Conservation (phyloP, 768 basidiomycete species). For the Russula emetica region DNA sequence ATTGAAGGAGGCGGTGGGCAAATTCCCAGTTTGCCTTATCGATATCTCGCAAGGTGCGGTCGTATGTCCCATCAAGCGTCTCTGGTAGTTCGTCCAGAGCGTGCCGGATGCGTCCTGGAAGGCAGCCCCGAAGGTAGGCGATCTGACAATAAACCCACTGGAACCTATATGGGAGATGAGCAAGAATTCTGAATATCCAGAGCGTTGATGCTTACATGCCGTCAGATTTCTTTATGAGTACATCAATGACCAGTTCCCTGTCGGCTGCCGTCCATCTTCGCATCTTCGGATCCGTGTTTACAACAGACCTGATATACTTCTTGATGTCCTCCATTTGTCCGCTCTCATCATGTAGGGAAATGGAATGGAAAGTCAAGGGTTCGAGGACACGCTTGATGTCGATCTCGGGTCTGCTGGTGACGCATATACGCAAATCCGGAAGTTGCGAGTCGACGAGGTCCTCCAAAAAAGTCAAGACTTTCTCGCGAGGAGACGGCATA, state of each 20-base stretch:
- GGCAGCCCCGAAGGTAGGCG: neutral
- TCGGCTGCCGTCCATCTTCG: neutral
- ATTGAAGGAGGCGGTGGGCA: slow-evolving; percentile 2
- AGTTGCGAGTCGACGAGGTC: neutral
- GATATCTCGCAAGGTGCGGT: neutral
- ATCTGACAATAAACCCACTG: slow-evolving; percentile 5
- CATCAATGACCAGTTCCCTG: neutral
- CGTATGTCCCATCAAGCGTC: slow-evolving; percentile 4
- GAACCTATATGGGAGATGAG: neutral
- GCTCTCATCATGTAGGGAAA: neutral
- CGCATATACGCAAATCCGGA: neutral
- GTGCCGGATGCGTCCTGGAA: neutral
- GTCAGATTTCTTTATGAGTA: neutral
- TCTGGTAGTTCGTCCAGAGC: neutral
- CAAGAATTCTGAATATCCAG: neutral
- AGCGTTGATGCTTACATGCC: neutral
- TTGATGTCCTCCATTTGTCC: slow-evolving; percentile 4
- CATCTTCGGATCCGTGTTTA: neutral
- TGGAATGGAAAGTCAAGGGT: neutral
- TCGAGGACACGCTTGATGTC: slow-evolving; percentile 1
- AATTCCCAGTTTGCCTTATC: neutral
- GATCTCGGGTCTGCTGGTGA: slow-evolving; percentile 1
- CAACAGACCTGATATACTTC: neutral
- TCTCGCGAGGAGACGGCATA: neutral
- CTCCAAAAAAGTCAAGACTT: neutral